phyloP scores from a whole-genome alignment of 805 yeast species.

The Wickerhamiella domercqiae region DNA sequence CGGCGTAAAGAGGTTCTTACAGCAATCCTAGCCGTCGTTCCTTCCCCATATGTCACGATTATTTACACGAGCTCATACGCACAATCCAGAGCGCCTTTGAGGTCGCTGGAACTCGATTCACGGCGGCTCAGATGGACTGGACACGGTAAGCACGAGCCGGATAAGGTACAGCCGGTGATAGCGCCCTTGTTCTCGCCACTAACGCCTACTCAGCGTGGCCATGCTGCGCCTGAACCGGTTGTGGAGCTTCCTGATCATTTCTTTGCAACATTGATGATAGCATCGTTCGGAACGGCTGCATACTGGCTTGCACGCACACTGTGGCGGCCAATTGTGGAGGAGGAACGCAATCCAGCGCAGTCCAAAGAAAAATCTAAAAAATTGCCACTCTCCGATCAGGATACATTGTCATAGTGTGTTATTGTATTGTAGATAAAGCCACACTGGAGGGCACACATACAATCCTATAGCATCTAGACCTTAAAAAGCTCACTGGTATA shows the following conservation, averaged over 20 bases:
- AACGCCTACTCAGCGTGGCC: conserved; percentile 4
- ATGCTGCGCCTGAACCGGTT: conserved; percentile 9
- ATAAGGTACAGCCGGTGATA: conserved; percentile 12
- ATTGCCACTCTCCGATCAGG: too few species aligned
- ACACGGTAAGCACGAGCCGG: conserved; percentile 5
- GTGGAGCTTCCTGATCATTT: conserved; percentile 16
- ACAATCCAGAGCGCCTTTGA: conserved; percentile 17
- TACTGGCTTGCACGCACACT: conserved; percentile 3
- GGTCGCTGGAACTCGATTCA: conserved; percentile 20
- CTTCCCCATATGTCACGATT: conserved; percentile 56
- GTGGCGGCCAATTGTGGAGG: too few species aligned
- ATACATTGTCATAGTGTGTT: too few species aligned
- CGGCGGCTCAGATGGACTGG: conserved; percentile 17
- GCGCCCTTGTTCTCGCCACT: conserved; percentile 12
- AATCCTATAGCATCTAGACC: too few species aligned
- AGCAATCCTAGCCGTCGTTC: conserved; percentile 46
- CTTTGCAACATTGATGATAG: conserved; percentile 12
- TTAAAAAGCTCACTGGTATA: too few species aligned
- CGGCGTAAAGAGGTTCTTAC: conserved; percentile 30
- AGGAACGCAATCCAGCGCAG: too few species aligned
- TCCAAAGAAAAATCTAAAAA: too few species aligned
- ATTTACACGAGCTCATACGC: conserved; percentile 34
- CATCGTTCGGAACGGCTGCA: conserved; percentile 8
- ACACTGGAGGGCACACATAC: too few species aligned
- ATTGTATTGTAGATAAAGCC: too few species aligned